Conservation (phyloP, 2,329 filamentous ascomycete species). For the Alternaria hordeiaustralica region DNA sequence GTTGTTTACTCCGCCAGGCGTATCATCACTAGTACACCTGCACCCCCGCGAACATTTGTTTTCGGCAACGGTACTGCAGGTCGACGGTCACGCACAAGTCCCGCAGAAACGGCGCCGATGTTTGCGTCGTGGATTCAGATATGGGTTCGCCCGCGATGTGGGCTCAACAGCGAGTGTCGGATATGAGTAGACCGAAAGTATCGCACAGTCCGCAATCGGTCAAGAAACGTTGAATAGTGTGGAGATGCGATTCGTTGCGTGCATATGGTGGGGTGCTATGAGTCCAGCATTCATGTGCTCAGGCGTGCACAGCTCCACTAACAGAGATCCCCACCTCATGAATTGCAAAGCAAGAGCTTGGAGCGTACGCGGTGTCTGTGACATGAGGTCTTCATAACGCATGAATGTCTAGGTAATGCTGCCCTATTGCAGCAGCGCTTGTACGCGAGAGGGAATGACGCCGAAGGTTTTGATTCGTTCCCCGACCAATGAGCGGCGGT, state of each 20-base stretch:
- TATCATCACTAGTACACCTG: constrained; percentile 22
- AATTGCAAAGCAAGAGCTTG: constrained; percentile 12
- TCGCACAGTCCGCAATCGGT: neutral
- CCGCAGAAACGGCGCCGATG: constrained; percentile 26
- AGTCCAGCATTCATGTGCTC: constrained; percentile 2
- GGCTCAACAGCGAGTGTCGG: neutral
- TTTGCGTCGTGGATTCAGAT: constrained; percentile 10
- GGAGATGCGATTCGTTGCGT: neutral
- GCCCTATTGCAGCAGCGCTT: constrained; percentile 38
- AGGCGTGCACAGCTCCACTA: constrained; percentile 3
- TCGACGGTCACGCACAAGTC: constrained; percentile 34
- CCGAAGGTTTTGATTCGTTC: constrained; percentile 36
- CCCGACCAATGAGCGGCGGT: constrained; percentile 30
- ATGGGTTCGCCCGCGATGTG: constrained; percentile 3
- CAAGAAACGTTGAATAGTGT: constrained; percentile 2
- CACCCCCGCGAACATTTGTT: constrained; percentile 29
- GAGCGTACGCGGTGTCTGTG: constrained; percentile 28
- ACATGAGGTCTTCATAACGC: constrained; percentile 34
- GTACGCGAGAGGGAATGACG: constrained; percentile 29
- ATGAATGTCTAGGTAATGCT: constrained; percentile 38
- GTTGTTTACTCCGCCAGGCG: constrained; percentile 42
- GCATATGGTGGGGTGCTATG: constrained; percentile 7
- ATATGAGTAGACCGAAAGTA: neutral
- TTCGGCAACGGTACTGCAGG: constrained; percentile 39
- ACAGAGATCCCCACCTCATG: constrained; percentile 8